Evolutionary conservation across 257 asterid genomes (phyloP).

Genomic region (Plectranthus barbatus): DNA sequence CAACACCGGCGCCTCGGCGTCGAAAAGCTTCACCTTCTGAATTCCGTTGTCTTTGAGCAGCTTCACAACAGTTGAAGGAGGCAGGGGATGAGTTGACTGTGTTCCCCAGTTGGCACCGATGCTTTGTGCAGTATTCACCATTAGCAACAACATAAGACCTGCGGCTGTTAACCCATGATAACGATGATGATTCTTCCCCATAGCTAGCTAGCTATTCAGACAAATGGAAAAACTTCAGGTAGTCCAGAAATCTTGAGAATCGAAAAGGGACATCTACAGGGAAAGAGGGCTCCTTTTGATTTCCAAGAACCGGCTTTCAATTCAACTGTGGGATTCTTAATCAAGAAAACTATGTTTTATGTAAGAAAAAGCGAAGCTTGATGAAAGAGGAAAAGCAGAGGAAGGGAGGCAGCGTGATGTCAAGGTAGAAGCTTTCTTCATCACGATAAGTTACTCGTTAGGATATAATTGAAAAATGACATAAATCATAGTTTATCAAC

Average conservation of each 20-base stretch:
- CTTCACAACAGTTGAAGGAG: conserved; percentile 53
- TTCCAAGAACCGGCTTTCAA: neutral
- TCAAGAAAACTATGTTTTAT: neutral
- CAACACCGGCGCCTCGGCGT: conserved; percentile 56
- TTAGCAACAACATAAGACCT: conserved; percentile 16
- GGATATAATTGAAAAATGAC: neutral
- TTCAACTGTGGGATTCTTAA: too few relatives aligned
- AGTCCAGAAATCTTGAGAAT: neutral
- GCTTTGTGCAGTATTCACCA: conserved; percentile 35
- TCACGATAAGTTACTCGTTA: neutral
- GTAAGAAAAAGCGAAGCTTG: neutral
- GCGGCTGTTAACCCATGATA: conserved; percentile 6
- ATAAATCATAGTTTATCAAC: neutral
- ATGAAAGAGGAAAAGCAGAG: too few relatives aligned
- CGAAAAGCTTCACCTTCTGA: conserved; percentile 80
- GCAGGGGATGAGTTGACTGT: conserved; percentile 69
- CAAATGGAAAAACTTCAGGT: too few relatives aligned
- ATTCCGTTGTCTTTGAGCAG: conserved; percentile 75
- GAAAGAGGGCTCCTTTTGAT: neutral
- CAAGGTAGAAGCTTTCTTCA: conserved; percentile 1
- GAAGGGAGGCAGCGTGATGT: neutral
- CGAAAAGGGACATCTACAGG: neutral
- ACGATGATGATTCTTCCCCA: conserved; percentile 10
- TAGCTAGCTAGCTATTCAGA: neutral
- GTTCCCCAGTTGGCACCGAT: conserved; percentile 97